phyloP scores from a whole-genome alignment of 208 protist genomes.

The Leishmania turanica region DNA sequence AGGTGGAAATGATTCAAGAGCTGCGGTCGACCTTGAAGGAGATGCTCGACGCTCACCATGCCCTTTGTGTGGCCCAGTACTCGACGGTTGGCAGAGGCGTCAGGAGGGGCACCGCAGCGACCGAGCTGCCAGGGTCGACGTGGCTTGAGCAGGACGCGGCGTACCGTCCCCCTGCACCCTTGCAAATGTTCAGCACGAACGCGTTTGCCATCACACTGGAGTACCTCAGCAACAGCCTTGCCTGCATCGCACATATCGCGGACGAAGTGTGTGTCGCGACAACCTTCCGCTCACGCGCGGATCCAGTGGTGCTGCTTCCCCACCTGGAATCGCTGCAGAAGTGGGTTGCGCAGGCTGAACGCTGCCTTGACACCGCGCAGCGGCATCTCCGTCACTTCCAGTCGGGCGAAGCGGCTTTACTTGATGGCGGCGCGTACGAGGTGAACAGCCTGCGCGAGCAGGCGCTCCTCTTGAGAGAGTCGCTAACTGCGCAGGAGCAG shows the following conservation, averaged over 20 bases:
- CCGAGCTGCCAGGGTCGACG: background rate
- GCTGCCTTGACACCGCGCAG: constrained; percentile 39
- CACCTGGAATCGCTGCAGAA: constrained; percentile 40
- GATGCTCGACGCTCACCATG: constrained; percentile 26
- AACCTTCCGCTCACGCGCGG: constrained; percentile 45
- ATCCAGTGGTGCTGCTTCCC: constrained; percentile 39
- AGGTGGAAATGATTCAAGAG: constrained; percentile 24
- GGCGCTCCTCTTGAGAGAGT: constrained; percentile 71
- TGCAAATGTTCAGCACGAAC: constrained; percentile 56
- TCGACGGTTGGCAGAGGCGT: background rate
- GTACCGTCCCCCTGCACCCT: constrained; percentile 39
- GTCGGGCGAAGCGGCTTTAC: constrained; percentile 56
- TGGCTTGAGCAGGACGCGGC: constrained; percentile 24
- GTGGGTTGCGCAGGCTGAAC: constrained; percentile 43
- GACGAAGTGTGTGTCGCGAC: constrained; percentile 70
- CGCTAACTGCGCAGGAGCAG: constrained; percentile 70
- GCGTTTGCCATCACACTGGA: constrained; percentile 65
- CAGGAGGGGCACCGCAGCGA: background rate
- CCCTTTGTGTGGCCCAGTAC: background rate
- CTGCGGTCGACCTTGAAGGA: constrained; percentile 29
- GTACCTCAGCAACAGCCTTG: constrained; percentile 47
- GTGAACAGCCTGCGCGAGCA: constrained; percentile 75
- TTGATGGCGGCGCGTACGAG: constrained; percentile 61
- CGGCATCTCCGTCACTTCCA: constrained; percentile 72
- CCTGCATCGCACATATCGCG: constrained; percentile 47